Conservation (phyloP, 2,329 filamentous ascomycete genomes). For the Lachnellula arida region DNA sequence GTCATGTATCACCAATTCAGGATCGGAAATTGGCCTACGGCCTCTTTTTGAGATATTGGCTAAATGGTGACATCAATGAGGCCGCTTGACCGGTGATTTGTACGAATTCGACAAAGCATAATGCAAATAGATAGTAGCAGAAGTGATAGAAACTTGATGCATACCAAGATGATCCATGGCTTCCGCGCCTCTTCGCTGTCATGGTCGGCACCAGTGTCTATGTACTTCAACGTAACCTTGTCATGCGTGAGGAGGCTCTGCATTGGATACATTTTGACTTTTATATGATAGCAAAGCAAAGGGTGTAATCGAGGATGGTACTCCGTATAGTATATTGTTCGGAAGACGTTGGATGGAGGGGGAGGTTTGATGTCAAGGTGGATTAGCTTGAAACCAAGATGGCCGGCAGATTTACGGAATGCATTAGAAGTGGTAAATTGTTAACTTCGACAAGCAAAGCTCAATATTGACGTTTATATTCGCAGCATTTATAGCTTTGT, state of each 20-base stretch:
- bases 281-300: neutral
- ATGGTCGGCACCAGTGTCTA: constrained; percentile 19
- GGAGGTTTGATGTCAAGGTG: neutral
- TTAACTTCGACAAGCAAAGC: too few relatives aligned
- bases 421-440: neutral
- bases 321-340: neutral
- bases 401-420: neutral
- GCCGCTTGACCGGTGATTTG: too few relatives aligned
- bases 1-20: neutral
- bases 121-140: neutral
- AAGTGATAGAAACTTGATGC: constrained; percentile 3
- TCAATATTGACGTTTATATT: neutral
- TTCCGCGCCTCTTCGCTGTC: constrained; percentile 4
- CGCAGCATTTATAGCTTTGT: neutral
- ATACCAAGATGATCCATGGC: constrained; percentile 22
- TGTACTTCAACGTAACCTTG: constrained; percentile 18
- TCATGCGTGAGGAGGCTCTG: constrained; percentile 23
- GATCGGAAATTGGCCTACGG: too few relatives aligned
- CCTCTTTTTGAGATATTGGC: too few relatives aligned
- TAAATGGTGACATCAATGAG: too few relatives aligned
- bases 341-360: neutral
- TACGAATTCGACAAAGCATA: neutral
- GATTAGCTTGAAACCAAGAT: neutral
- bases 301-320: neutral
- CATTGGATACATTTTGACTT: constrained; percentile 2